Conservation (phyloP, 2,329 filamentous ascomycete species). For the Nemania abortiva region DNA sequence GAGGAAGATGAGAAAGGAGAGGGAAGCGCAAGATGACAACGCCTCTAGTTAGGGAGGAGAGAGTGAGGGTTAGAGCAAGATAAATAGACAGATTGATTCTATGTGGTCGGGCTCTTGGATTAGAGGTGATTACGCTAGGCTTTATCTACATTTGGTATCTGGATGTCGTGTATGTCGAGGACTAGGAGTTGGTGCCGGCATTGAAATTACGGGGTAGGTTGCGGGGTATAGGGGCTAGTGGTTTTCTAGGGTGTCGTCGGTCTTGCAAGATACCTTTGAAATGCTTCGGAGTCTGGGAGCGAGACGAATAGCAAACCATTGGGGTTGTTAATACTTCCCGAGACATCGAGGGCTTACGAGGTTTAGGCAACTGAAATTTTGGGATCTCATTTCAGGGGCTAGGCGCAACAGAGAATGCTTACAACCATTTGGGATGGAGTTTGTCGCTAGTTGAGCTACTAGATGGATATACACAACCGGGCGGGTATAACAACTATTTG, state of each 20-base stretch:
- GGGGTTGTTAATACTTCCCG: not conserved
- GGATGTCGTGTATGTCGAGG: not conserved
- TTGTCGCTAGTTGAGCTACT: not conserved
- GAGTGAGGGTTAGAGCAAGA: too few species aligned
- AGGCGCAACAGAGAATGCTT: not conserved
- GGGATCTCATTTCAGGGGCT: not conserved
- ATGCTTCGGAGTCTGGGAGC: not conserved
- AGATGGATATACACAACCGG: not conserved
- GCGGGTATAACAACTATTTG: slow-evolving; percentile 14
- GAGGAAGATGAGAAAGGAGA: slow-evolving; percentile 27
- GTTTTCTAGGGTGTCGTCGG: not conserved
- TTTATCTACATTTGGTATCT: not conserved
- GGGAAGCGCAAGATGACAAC: not conserved
- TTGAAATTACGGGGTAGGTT: slow-evolving; percentile 11
- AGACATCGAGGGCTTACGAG: not conserved
- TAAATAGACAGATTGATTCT: not conserved
- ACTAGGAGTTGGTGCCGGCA: not conserved
- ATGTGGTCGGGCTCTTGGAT: not conserved
- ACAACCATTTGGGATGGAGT: not conserved
- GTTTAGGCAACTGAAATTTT: not conserved
- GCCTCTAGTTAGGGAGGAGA: not conserved
- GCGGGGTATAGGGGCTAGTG: slow-evolving; percentile 26
- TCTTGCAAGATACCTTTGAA: not conserved
- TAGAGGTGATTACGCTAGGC: not conserved
- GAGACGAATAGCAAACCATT: not conserved